Percentiles rank a stretch among this genome's conserved stretches.
phyloP scores from a whole-genome alignment of 306 rosid species.

The Betula pendula region DNA sequence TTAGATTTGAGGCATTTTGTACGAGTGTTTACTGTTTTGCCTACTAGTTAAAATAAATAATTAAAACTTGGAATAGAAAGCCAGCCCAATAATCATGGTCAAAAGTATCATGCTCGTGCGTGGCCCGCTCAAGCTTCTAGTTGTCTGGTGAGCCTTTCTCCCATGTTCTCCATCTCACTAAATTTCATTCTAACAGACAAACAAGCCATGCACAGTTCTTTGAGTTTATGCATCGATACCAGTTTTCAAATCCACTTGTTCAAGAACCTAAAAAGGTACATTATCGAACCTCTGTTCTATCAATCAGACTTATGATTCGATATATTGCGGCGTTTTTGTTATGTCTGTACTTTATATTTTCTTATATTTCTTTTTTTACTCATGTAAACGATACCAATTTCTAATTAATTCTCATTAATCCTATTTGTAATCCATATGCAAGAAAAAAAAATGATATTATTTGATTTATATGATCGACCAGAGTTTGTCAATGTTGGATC shows the following conservation, averaged over 20 bases:
- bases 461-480: not conserved
- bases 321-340: not conserved
- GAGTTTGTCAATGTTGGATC: not conserved
- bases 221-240: not conserved
- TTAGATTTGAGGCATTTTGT: too few relatives aligned
- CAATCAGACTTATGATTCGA: not conserved
- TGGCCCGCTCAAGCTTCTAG: slow-evolving; percentile 2
- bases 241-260: not conserved
- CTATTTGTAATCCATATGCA: not conserved
- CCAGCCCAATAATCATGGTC: not conserved
- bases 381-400: not conserved
- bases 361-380: not conserved
- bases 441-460: not conserved
- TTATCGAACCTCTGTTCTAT: not conserved
- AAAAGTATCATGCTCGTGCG: slow-evolving; percentile 8
- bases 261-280: not conserved
- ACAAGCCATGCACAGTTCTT: not conserved
- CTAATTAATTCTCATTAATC: not conserved
- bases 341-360: not conserved
- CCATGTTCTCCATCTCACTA: too few relatives aligned
- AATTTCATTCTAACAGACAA: not conserved
- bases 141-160: too few relatives aligned
- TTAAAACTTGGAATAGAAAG: too few relatives aligned
- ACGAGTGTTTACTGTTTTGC: too few relatives aligned
- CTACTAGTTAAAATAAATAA: too few relatives aligned